Conservation (phyloP, 805 yeast genomes). For the Danielozyma ontarioensis region DNA sequence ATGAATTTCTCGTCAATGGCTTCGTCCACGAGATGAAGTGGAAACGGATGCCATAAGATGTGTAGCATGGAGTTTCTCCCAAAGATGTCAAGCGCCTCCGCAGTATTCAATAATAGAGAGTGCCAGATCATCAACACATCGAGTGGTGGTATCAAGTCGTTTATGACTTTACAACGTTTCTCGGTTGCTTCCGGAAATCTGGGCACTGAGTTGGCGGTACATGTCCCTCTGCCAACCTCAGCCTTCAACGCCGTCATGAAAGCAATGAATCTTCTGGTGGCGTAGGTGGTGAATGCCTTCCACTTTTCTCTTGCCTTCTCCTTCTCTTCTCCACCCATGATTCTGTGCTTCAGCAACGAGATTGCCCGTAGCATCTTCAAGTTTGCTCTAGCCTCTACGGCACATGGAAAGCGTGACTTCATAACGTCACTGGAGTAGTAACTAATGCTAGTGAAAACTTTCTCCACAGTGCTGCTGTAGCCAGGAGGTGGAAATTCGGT, state of each 20-base stretch:
- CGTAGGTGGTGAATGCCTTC: constrained; percentile 18
- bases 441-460: too few species aligned
- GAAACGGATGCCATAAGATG: not conserved
- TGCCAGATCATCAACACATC: constrained; percentile 21
- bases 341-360: constrained; percentile 9
- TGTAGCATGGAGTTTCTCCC: not conserved
- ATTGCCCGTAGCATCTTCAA: constrained; percentile 19
- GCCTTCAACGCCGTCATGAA: constrained; percentile 16
- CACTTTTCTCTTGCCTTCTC: constrained; percentile 10
- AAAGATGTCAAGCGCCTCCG: not conserved
- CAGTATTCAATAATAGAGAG: constrained; percentile 10
- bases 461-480: too few species aligned
- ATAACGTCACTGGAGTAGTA: too few species aligned
- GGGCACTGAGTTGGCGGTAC: not conserved
- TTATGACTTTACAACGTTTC: constrained; percentile 1
- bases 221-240: not conserved
- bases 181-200: constrained; percentile 1
- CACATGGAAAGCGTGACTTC: too few species aligned
- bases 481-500: too few species aligned
- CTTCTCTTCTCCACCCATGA: too few species aligned
- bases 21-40: not conserved
- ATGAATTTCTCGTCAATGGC: not conserved
- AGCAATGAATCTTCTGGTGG: constrained; percentile 16
- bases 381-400: constrained; percentile 17
- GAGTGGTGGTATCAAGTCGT: constrained; percentile 12